Percentiles rank a stretch among this genome's conserved stretches.
Evolutionary conservation across 179 eudicot species (phyloP).

Genomic region (Nepenthes alata): DNA sequence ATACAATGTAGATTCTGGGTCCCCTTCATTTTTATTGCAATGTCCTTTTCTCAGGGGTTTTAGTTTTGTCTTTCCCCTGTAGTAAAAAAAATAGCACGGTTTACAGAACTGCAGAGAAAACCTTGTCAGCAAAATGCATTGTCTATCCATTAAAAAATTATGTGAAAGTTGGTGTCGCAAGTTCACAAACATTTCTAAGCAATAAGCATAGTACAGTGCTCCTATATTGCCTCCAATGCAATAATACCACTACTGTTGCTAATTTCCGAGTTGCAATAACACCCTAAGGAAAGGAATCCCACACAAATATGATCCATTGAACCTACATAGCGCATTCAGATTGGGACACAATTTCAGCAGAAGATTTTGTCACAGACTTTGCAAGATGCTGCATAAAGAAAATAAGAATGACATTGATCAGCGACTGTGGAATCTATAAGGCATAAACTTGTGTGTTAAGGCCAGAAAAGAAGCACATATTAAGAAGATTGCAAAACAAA

Average conservation of each 20-base stretch:
- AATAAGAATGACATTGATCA: slow-evolving; percentile 1
- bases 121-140: neutral
- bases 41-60: slow-evolving; percentile 28
- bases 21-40: slow-evolving; percentile 34
- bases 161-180: neutral
- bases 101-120: neutral
- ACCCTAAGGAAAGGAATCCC: neutral
- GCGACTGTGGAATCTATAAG: slow-evolving; percentile 1
- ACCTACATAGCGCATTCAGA: slow-evolving; percentile 41
- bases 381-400: slow-evolving; percentile 27
- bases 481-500: neutral
- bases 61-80: slow-evolving; percentile 53
- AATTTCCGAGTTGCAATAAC: neutral
- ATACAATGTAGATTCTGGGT: slow-evolving; percentile 16
- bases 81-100: neutral
- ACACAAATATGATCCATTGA: slow-evolving; percentile 4
- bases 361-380: slow-evolving; percentile 27
- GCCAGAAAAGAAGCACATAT: slow-evolving; percentile 3
- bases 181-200: neutral
- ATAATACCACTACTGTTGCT: neutral
- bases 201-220: neutral
- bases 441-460: neutral
- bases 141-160: neutral
- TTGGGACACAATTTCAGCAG: slow-evolving; percentile 19
- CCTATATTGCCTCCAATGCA: neutral